Conservation (phyloP, 208 protist species). For the Herpetomonas tarakana region DNA sequence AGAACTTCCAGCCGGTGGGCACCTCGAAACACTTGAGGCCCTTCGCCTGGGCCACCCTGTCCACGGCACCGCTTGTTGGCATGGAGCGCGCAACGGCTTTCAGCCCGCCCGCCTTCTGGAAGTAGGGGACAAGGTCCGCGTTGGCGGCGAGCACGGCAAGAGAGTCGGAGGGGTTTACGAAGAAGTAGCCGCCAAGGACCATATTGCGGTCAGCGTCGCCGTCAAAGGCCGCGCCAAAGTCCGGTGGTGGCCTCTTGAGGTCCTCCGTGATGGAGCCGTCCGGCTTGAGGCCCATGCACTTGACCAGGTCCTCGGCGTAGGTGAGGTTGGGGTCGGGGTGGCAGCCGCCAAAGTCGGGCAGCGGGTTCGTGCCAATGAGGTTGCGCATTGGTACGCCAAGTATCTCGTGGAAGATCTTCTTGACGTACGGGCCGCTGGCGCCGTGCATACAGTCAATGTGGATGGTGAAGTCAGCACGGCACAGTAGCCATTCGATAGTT, state of each 20-base stretch:
- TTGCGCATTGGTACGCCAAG: constrained; percentile 71
- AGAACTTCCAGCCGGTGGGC: constrained; percentile 99
- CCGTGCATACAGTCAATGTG: constrained; percentile 94
- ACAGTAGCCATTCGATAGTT: constrained; percentile 67
- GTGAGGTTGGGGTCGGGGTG: constrained; percentile 99
- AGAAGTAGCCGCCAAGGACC: constrained; percentile 95
- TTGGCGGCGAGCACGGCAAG: constrained; percentile 96
- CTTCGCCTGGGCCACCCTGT: constrained; percentile 80
- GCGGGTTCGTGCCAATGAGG: constrained; percentile 53
- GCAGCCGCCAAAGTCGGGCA: constrained; percentile 92
- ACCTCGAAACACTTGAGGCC: constrained; percentile 86
- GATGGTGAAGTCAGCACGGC: constrained; percentile 81
- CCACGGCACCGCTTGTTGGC: constrained; percentile 94
- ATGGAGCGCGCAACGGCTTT: constrained; percentile 94
- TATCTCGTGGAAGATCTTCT: constrained; percentile 87
- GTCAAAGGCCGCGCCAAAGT: constrained; percentile 96
- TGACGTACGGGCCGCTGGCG: constrained; percentile 94
- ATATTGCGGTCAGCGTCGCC: constrained; percentile 99
- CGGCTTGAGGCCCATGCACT: constrained; percentile 72
- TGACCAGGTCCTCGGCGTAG: constrained; percentile 94
- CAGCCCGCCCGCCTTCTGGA: constrained; percentile 61
- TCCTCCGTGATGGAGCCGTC: constrained; percentile 31
- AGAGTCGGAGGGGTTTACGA: constrained; percentile 97
- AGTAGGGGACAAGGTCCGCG: constrained; percentile 92
- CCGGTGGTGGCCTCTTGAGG: constrained; percentile 31